Evolutionary conservation across 768 basidiomycete genomes (phyloP), one percentile per base, ranked within the genome.

Genomic region (Suillus clintonianus): DNA sequence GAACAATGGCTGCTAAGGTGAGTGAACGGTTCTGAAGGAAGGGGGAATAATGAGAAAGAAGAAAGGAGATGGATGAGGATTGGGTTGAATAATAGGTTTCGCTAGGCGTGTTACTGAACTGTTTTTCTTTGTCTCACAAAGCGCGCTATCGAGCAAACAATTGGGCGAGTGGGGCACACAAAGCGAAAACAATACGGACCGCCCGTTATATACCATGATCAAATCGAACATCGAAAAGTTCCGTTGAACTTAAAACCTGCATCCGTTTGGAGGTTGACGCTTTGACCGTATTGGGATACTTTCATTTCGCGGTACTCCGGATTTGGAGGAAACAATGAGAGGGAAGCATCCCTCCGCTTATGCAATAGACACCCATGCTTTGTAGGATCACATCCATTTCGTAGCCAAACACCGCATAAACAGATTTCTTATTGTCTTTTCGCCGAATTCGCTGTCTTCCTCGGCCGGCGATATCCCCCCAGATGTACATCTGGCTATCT

Each of bases 111-210:
- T 63, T 76, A 68, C 74, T 77, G 73, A 75, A 77, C 74, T 71
- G 80, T 80, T 83, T 53, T 81, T 79, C 76, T 82, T 81, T 82
- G 80, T 81, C 77, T 80, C 79, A 77, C 76, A 78, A 68, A 57
- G 55, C 55, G 71, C 76, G 74, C 70, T 69, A 74, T 77, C 77
- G 76, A 76, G 74, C 77, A 77, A 85, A 88, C 87, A 89, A 88
- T 88, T 86, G 83, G 78, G 80, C 79, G 76, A 79, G 82, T 81
- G 85, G 85, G 85, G 83, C 83, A 84, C 84, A 72, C 79, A 83
- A 80, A 80, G 78, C 76, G 68, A 76, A 78, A 76, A 86, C 85
- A 86, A 86, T 86, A 84, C 80, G 75, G 68, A 71, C 71, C 72
- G 77, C 77, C 74, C 72, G 79, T 80, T 86, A 83, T 86, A 86